These are phyloP conservation scores for Xylariales sp. DNA, from an alignment of 2,329 filamentous ascomycete species.

Conservation along the genomic window DNA sequence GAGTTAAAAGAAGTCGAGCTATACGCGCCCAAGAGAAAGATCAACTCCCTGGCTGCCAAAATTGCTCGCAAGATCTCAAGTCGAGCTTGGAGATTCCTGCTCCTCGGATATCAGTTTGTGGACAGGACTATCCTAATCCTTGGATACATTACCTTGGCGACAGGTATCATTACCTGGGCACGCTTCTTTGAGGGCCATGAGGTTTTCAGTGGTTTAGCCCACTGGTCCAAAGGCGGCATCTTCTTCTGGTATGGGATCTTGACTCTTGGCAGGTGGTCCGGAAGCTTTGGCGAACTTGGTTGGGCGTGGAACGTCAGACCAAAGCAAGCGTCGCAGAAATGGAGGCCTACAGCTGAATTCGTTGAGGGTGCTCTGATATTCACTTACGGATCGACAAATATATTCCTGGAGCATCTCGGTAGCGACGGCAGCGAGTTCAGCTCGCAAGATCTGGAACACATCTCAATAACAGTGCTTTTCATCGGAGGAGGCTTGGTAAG, in stretches of 20 bases:
- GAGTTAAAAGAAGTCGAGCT: conserved; percentile 38
- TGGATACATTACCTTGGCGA: conserved; percentile 67
- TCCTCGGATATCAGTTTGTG: conserved; percentile 59
- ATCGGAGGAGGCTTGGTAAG: conserved; percentile 83
- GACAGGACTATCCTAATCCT: conserved; percentile 75
- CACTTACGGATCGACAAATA: conserved; percentile 81
- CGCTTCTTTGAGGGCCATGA: conserved; percentile 71
- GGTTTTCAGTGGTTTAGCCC: conserved; percentile 81
- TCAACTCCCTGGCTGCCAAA: conserved; percentile 48
- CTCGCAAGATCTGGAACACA: conserved; percentile 79
- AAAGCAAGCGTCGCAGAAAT: conserved; percentile 47
- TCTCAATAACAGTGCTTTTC: conserved; percentile 90
- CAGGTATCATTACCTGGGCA: conserved; percentile 71
- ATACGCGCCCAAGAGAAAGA: conserved; percentile 37
- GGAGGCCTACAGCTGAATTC: conserved; percentile 80
- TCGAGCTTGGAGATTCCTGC: conserved; percentile 52
- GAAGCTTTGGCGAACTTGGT: conserved; percentile 82
- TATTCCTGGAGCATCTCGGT: conserved; percentile 86
- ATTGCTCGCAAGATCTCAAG: conserved; percentile 52
- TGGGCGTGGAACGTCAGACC: conserved; percentile 95
- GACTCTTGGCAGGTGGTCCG: conserved; percentile 84
- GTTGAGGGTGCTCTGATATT: conserved; percentile 87
- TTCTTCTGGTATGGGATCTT: conserved; percentile 92
- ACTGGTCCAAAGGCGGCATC: conserved; percentile 90
- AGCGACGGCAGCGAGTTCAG: conserved; percentile 62